phyloP scores from a whole-genome alignment of 495 filamentous ascomycete species.

The Hyaloscypha bicolor region DNA sequence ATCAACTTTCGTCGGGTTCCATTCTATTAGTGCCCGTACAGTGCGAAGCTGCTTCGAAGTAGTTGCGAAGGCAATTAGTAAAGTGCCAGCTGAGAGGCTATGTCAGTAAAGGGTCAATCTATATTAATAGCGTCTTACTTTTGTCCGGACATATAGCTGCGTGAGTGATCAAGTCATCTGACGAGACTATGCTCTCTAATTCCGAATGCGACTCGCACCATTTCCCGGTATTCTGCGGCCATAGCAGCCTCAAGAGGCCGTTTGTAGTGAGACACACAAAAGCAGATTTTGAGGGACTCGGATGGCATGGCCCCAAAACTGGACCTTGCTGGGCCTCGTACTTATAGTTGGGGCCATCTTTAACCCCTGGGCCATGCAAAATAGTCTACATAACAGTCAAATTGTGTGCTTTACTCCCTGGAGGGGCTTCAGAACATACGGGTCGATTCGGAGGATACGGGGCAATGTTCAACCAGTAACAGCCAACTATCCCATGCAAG shows the following conservation, averaged over 20 bases:
- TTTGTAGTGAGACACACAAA: slow-evolving; percentile 71
- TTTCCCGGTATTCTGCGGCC: slow-evolving; percentile 63
- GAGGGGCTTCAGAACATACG: slow-evolving; percentile 38
- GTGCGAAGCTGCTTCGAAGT: slow-evolving; percentile 66
- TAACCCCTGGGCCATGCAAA: slow-evolving; percentile 47
- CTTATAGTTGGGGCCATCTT: slow-evolving; percentile 43
- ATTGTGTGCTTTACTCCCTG: background rate
- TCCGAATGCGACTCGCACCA: slow-evolving; percentile 69
- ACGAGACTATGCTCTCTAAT: slow-evolving; percentile 67
- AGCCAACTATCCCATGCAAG: slow-evolving; percentile 73
- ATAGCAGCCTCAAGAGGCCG: slow-evolving; percentile 70
- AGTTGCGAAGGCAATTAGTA: slow-evolving; percentile 68
- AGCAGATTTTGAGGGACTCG: slow-evolving; percentile 63
- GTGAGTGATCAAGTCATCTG: slow-evolving; percentile 75
- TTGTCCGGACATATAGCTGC: slow-evolving; percentile 76
- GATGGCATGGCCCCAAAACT: slow-evolving; percentile 68
- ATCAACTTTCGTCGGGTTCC: slow-evolving; percentile 46
- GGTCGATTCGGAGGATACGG: slow-evolving; percentile 42
- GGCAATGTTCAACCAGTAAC: slow-evolving; percentile 75
- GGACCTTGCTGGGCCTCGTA: slow-evolving; percentile 51
- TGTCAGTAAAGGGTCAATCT: background rate
- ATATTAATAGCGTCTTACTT: slow-evolving; percentile 42
- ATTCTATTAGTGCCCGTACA: slow-evolving; percentile 61
- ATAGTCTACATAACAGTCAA: slow-evolving; percentile 23
- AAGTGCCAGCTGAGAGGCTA: slow-evolving; percentile 43